phyloP scores from a whole-genome alignment of 495 filamentous ascomycete species.

The Lichina pygmaea region DNA sequence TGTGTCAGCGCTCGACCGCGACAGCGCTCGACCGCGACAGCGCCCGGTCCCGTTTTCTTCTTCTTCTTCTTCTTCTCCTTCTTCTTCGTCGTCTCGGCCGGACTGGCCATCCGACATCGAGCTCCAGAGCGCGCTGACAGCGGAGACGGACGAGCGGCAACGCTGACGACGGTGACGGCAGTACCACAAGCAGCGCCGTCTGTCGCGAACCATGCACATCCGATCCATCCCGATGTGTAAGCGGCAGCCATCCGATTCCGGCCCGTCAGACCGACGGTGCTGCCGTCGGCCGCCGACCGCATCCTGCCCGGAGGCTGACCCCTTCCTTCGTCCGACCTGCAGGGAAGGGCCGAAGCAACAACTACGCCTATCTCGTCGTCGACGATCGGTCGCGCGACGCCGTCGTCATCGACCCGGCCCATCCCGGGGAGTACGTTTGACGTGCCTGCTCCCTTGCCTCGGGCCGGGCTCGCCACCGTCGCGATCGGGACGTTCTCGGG shows the following conservation, averaged over 20 bases:
- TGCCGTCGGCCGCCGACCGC: background rate
- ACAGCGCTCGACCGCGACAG: background rate
- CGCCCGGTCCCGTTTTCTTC: background rate
- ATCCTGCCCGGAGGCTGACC: background rate
- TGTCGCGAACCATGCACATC: slow-evolving; percentile 56
- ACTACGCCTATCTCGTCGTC: slow-evolving; percentile 87
- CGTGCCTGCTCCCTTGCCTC: background rate
- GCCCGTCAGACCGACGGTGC: background rate
- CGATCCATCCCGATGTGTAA: slow-evolving; percentile 96
- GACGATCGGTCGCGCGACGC: slow-evolving; percentile 78
- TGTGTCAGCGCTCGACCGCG: background rate
- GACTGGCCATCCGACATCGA: background rate
- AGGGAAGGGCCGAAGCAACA: slow-evolving; percentile 81
- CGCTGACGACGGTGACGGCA: background rate
- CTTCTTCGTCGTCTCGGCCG: background rate
- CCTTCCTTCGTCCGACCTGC: background rate
- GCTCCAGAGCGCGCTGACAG: background rate
- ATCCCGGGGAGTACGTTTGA: slow-evolving; percentile 57
- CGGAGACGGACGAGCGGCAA: background rate
- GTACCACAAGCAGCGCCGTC: slow-evolving; percentile 1
- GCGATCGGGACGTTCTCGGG: too few species aligned
- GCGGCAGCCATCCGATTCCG: background rate
- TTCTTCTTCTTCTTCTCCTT: background rate
- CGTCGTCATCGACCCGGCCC: slow-evolving; percentile 86
- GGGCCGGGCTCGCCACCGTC: background rate